Conservation (phyloP, 768 basidiomycete species). For the Podaxis pistillaris region DNA sequence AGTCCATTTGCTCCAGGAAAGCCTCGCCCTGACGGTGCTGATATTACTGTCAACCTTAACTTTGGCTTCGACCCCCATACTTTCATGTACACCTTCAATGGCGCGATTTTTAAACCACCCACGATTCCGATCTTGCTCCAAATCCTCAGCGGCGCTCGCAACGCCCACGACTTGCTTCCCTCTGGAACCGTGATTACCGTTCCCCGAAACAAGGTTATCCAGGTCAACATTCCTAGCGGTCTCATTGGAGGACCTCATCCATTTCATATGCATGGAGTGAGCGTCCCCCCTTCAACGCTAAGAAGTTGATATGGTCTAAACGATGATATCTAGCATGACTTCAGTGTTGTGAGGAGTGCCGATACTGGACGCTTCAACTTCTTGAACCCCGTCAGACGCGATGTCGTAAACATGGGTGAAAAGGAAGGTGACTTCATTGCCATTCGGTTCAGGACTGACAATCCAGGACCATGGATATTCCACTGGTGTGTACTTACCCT, state of each 20-base stretch:
- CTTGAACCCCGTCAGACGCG: conserved; percentile 54
- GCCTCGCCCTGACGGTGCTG: conserved; percentile 20
- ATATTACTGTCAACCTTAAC: conserved; percentile 22
- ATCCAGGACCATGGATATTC: conserved; percentile 62
- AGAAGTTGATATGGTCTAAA: neutral
- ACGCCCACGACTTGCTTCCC: conserved; percentile 39
- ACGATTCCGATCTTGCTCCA: conserved; percentile 48
- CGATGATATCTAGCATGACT: conserved; percentile 24
- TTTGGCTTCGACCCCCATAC: conserved; percentile 15
- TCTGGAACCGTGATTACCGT: conserved; percentile 40
- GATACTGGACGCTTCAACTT: conserved; percentile 40
- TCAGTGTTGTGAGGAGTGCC: conserved; percentile 42
- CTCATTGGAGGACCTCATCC: conserved; percentile 30
- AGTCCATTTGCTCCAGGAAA: conserved; percentile 23
- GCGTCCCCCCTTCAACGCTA: conserved; percentile 15
- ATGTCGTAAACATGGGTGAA: conserved; percentile 47
- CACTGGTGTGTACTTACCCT: conserved; percentile 29
- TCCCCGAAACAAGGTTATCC: conserved; percentile 45
- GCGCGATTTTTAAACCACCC: conserved; percentile 23
- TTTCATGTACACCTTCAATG: conserved; percentile 16
- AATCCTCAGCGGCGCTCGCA: conserved; percentile 42
- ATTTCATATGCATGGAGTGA: conserved; percentile 47
- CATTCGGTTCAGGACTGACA: conserved; percentile 66
- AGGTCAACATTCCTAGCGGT: conserved; percentile 42
- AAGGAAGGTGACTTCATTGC: conserved; percentile 40